These are phyloP conservation scores for Aspergillus sclerotioniger DNA, from an alignment of 495 filamentous ascomycete species.

Conservation along the genomic window DNA sequence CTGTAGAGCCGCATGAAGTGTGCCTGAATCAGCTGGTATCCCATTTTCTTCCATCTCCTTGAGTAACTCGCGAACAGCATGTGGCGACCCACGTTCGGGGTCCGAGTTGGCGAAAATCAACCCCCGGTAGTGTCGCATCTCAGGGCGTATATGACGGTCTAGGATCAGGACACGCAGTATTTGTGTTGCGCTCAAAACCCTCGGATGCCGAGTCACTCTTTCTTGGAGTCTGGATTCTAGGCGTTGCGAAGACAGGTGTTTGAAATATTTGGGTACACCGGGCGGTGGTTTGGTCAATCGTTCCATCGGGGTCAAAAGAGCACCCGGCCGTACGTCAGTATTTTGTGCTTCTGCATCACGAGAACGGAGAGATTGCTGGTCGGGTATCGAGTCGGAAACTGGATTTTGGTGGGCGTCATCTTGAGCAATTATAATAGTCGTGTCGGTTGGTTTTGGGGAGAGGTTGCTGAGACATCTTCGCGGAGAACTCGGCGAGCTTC, in stretches of 20 bases:
- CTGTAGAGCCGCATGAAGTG: slow-evolving; percentile 71
- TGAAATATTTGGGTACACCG: slow-evolving; percentile 21
- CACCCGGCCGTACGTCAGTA: background rate
- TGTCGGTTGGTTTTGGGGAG: background rate
- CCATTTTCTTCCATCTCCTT: slow-evolving; percentile 64
- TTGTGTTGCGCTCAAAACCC: slow-evolving; percentile 26
- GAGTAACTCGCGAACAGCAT: slow-evolving; percentile 56
- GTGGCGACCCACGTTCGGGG: slow-evolving; percentile 60
- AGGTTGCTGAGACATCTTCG: slow-evolving; percentile 28
- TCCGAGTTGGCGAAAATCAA: slow-evolving; percentile 70
- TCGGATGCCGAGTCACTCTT: slow-evolving; percentile 18
- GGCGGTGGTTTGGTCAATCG: slow-evolving; percentile 9
- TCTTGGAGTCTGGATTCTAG: slow-evolving; percentile 31
- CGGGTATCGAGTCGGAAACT: background rate
- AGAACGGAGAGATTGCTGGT: no score
- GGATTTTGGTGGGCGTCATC: background rate
- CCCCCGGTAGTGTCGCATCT: slow-evolving; percentile 65
- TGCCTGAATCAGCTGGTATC: slow-evolving; percentile 58
- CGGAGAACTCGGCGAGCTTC: slow-evolving; percentile 12
- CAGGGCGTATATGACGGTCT: slow-evolving; percentile 61
- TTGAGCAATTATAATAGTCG: background rate
- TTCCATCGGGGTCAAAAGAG: background rate
- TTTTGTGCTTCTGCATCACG: background rate
- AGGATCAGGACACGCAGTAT: slow-evolving; percentile 51
- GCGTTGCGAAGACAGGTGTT: slow-evolving; percentile 18